phyloP scores from a whole-genome alignment of 1,284 basidiomycete species.

The Neonothopanus nambi region DNA sequence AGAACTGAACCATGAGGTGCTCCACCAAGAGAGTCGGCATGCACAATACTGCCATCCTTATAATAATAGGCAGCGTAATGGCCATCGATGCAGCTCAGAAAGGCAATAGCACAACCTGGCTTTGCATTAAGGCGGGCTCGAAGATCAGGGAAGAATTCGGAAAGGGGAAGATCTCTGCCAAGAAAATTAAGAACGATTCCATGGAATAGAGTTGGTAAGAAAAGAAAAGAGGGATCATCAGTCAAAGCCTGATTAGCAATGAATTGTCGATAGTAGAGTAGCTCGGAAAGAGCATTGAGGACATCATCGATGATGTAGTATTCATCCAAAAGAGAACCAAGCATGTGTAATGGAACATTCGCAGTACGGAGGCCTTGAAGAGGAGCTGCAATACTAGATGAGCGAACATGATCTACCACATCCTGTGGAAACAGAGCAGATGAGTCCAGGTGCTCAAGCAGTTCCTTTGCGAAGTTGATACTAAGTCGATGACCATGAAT shows the following conservation, averaged over 20 bases:
- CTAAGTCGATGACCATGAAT: background rate
- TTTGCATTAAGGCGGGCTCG: too few relatives aligned
- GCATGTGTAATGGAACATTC: conserved; percentile 24
- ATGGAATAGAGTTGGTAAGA: conserved; percentile 1
- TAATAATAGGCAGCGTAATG: background rate
- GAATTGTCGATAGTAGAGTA: conserved; percentile 21
- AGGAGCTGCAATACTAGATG: conserved; percentile 7
- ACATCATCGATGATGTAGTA: conserved; percentile 27
- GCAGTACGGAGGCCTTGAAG: conserved; percentile 21
- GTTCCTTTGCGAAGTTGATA: background rate
- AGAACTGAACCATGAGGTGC: too few relatives aligned
- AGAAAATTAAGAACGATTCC: too few relatives aligned
- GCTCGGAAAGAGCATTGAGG: conserved; percentile 24
- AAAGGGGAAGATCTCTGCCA: too few relatives aligned
- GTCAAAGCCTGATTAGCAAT: conserved; percentile 4
- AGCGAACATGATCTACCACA: background rate
- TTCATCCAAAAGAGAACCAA: conserved; percentile 24
- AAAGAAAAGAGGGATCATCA: background rate
- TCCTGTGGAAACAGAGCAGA: background rate
- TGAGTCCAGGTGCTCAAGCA: background rate
- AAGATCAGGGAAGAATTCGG: too few relatives aligned
- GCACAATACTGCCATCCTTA: too few relatives aligned
- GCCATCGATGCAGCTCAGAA: too few relatives aligned
- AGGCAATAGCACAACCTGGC: too few relatives aligned
- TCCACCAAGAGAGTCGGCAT: too few relatives aligned